phyloP scores from a whole-genome alignment of 2,329 filamentous ascomycete species.

The Lecanicillium sp. region DNA sequence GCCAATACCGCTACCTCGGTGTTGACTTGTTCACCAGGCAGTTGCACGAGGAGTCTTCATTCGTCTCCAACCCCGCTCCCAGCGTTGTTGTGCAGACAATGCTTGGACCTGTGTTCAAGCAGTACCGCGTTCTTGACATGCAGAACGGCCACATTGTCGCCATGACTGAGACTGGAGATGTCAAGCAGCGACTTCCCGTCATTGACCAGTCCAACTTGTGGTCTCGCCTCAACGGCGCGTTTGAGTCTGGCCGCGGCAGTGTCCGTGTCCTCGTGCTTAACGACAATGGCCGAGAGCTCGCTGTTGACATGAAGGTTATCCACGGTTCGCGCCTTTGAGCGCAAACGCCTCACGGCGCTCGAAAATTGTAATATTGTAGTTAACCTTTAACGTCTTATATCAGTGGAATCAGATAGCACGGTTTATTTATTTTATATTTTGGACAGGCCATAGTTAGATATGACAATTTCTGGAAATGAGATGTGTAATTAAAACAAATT shows the following conservation, averaged over 20 bases:
- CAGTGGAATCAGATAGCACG: too few species aligned
- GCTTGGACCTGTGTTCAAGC: conserved; percentile 99
- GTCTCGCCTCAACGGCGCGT: conserved; percentile 70
- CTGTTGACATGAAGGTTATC: conserved; percentile 98
- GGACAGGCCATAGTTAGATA: too few species aligned
- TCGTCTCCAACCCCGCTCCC: conserved; percentile 92
- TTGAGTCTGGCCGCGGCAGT: conserved; percentile 85
- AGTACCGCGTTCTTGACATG: conserved; percentile 98
- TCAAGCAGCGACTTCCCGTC: conserved; percentile 91
- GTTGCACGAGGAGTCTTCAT: conserved; percentile 96
- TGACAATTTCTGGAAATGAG: too few species aligned
- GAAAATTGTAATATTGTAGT: too few species aligned
- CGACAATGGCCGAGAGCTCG: conserved; percentile 87
- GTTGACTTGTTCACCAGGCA: conserved; percentile 99
- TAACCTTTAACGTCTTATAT: too few species aligned
- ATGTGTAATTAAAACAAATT: too few species aligned
- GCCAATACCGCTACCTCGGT: conserved; percentile 99
- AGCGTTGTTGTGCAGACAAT: conserved; percentile 99
- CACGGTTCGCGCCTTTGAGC: conserved; percentile 64
- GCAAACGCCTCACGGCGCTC: too few species aligned
- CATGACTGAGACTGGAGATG: conserved; percentile 98
- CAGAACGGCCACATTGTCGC: conserved; percentile 79
- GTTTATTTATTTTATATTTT: too few species aligned
- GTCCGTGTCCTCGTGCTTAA: conserved; percentile 94
- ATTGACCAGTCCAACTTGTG: conserved; percentile 92